These are phyloP conservation scores for Rubroboletus pulcherrimus DNA, from an alignment of 768 basidiomycete species.

Conservation along the genomic window DNA sequence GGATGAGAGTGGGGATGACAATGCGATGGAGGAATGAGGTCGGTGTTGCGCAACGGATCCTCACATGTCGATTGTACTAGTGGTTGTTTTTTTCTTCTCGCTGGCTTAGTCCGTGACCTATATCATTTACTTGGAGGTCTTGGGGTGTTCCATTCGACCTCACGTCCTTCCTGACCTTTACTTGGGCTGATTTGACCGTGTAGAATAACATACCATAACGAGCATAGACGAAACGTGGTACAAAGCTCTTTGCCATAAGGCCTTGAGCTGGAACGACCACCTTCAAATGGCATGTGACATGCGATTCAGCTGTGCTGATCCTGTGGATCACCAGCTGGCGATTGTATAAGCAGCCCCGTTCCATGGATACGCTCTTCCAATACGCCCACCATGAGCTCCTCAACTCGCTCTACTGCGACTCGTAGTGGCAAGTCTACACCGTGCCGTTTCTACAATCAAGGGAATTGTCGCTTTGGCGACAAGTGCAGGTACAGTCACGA, in stretches of 20 bases:
- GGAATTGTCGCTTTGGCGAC: constrained; percentile 26
- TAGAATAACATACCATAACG: no score
- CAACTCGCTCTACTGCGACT: not conserved
- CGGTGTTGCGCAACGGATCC: not conserved
- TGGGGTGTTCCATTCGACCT: not conserved
- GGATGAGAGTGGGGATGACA: constrained; percentile 55
- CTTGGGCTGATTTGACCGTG: no score
- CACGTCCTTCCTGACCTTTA: no score
- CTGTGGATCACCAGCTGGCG: not conserved
- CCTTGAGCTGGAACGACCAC: not conserved
- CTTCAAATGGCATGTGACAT: not conserved
- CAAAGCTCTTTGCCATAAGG: no score
- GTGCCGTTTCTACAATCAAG: constrained; percentile 23
- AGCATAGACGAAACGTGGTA: no score
- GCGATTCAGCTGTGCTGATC: not conserved
- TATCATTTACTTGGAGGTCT: not conserved
- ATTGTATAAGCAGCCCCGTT: not conserved
- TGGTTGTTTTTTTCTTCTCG: not conserved
- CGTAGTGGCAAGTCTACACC: constrained; percentile 6
- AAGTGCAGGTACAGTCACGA: constrained; percentile 27
- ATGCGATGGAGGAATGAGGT: constrained; percentile 49
- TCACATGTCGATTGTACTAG: not conserved
- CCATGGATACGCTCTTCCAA: not conserved
- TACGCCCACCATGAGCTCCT: constrained; percentile 9
- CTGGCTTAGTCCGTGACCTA: not conserved